Evolutionary conservation across 148 eudicot genomes (phyloP).

Genomic region (Diospyros lotus): DNA sequence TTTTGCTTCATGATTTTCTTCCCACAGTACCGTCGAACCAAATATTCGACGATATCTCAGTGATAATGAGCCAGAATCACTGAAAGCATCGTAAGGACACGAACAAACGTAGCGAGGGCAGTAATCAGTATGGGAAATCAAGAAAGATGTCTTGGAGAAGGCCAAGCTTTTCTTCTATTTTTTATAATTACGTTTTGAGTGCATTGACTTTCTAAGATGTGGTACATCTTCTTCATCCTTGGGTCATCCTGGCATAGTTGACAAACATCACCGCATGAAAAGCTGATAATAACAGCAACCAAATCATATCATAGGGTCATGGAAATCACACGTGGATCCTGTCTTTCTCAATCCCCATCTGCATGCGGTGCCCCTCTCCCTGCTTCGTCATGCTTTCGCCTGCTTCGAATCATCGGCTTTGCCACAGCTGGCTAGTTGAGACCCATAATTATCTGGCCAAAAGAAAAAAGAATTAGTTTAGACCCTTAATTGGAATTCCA

Average conservation of each 20-base stretch:
- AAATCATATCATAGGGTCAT: not conserved
- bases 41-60: not conserved
- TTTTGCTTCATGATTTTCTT: constrained; percentile 5
- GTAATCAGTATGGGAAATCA: constrained; percentile 21
- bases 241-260: constrained; percentile 29
- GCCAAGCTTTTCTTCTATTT: constrained; percentile 11
- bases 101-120: constrained; percentile 5
- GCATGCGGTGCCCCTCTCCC: constrained; percentile 28
- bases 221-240: constrained; percentile 7
- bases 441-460: not conserved
- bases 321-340: constrained; percentile 27
- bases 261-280: constrained; percentile 14
- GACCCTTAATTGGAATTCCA: too few species aligned
- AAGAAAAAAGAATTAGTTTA: not conserved
- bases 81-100: constrained; percentile 10
- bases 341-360: constrained; percentile 17
- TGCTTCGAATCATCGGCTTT: constrained; percentile 25
- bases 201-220: constrained; percentile 27
- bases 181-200: constrained; percentile 16
- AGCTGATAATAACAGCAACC: constrained; percentile 1
- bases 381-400: constrained; percentile 60
- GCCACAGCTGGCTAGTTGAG: not conserved
- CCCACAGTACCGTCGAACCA: not conserved
- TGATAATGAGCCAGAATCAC: constrained; percentile 12
- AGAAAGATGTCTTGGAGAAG: constrained; percentile 12